Evolutionary conservation across 2,329 filamentous ascomycete genomes (phyloP).

Genomic region (Pseudodiploospora longispora): DNA sequence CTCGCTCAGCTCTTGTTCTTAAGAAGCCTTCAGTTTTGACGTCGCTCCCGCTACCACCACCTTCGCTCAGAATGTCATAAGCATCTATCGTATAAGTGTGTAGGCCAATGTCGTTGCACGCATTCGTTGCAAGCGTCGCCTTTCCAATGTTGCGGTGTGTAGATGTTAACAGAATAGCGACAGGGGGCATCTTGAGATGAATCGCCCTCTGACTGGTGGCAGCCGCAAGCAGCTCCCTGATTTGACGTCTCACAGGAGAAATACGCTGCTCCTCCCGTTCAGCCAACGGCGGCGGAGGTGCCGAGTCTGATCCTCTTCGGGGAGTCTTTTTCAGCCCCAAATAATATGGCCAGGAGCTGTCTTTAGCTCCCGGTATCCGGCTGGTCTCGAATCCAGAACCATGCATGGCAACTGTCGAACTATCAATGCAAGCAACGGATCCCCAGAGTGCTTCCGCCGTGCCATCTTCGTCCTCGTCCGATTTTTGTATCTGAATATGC

Average conservation of each 20-base stretch:
- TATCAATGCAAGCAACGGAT: constrained; percentile 77
- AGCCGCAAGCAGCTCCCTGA: constrained; percentile 79
- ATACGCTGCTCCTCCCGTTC: constrained; percentile 43
- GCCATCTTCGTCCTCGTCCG: constrained; percentile 49
- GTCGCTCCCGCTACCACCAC: constrained; percentile 71
- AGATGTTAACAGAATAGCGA: constrained; percentile 82
- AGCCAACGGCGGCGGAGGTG: constrained; percentile 31
- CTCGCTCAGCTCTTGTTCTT: constrained; percentile 78
- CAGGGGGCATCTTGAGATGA: constrained; percentile 76
- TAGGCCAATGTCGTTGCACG: constrained; percentile 81
- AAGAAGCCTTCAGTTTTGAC: constrained; percentile 91
- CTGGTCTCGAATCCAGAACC: constrained; percentile 83
- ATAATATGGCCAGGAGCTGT: constrained; percentile 84
- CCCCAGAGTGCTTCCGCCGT: constrained; percentile 70
- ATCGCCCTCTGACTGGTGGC: constrained; percentile 83
- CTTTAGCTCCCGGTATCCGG: constrained; percentile 66
- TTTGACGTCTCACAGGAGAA: constrained; percentile 56
- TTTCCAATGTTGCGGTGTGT: constrained; percentile 94
- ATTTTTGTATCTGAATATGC: constrained; percentile 54
- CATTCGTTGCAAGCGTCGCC: constrained; percentile 64
- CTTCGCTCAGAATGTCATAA: constrained; percentile 91
- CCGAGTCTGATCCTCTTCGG: constrained; percentile 30
- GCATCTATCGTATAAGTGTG: constrained; percentile 86
- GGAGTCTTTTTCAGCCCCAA: constrained; percentile 66
- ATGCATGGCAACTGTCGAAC: constrained; percentile 77